A percentile compares a stretch with the other conserved stretches of the same genome.
These are phyloP conservation scores for Ensete ventricosum DNA, from an alignment of 176 grass and related monocot genomes.

Conservation along the genomic window DNA sequence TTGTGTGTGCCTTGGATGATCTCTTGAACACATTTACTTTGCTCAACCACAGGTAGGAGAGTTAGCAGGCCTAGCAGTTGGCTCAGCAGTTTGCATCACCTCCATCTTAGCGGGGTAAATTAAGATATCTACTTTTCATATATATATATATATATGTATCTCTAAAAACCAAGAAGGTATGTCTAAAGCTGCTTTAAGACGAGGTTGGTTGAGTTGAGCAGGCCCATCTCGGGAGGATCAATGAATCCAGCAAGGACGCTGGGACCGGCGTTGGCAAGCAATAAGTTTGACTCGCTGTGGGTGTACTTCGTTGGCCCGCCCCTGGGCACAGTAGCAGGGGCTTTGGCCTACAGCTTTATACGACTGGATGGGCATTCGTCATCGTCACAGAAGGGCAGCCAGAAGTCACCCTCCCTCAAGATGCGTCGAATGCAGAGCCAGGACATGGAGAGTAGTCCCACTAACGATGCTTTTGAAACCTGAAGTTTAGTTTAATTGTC, in stretches of 20 bases:
- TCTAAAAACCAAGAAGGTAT: no score
- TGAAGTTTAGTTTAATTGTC: background rate
- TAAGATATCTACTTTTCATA: background rate
- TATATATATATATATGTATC: no score
- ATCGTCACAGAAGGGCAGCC: background rate
- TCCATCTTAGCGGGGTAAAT: slow-evolving; percentile 95
- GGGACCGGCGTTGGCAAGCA: slow-evolving; percentile 83
- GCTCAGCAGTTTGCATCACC: slow-evolving; percentile 93
- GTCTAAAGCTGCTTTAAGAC: background rate
- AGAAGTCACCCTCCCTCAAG: slow-evolving; percentile 79
- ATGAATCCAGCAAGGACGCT: slow-evolving; percentile 99
- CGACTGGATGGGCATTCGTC: slow-evolving; percentile 30
- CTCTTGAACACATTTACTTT: background rate
- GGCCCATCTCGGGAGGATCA: slow-evolving; percentile 88
- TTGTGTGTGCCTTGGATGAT: background rate
- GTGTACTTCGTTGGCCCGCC: slow-evolving; percentile 83
- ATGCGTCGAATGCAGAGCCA: slow-evolving; percentile 69
- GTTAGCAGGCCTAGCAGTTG: slow-evolving; percentile 90
- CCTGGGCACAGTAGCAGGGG: slow-evolving; percentile 59
- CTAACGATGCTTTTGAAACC: background rate
- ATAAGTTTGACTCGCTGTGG: slow-evolving; percentile 55
- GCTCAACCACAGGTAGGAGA: slow-evolving; percentile 65
- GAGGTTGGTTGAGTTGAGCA: slow-evolving; percentile 33
- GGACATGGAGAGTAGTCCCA: slow-evolving; percentile 20
- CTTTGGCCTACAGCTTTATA: slow-evolving; percentile 63